Base-by-base conservation (phyloP, 176 grass and related monocot genomes). In the Bromus sterilis region DNA sequence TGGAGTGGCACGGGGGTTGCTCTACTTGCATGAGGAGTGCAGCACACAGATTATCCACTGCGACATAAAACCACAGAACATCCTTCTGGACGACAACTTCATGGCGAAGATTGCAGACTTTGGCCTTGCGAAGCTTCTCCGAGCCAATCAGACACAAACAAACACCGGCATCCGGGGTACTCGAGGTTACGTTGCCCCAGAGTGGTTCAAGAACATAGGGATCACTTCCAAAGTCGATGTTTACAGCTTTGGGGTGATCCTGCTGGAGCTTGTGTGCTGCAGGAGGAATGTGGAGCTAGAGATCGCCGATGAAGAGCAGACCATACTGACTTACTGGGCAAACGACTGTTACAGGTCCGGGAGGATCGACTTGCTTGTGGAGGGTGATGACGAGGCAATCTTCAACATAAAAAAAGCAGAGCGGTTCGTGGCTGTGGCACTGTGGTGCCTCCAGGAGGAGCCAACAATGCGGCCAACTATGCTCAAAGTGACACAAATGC, bases 371-470 rank as follows among this genome's bases (percentile, higher is more conserved):
- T 56, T 83, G 37, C 86, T 88, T 1, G 66, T 88, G 28, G 74
- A 44, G 6, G 56, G 74, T 9, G 86, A 88, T 35, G 56, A 78
- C 0, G 80, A 88, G 48, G 86, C 86, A 14, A 73, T 43, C 48
- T 63, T 40, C 4, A 74, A 89, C 59, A 20, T 79, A 16, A 69
- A 42, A 4, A 71, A 60, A 9, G 79, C 58, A 6, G 83, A 83
- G 14, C 84, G 69, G 25, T 86, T 86, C 14, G 75, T 88, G 1
- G 65, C 60, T 35, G 86, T 86, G 8, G 90, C 90, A 32, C 66
- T 89, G 25, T 92, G 90, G 90, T 89, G 90, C 43, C 64, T 92
- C n/a, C 90, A 92, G 55, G 90, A 89, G 75, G 90, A 92, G 21
- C 83, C 90, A 11, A 39, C 56, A 1, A 69, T 86, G 61, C 73